These are phyloP conservation scores for Suhomyces yuchorum DNA, from an alignment of 1,139 yeast species.

Conservation along the genomic window DNA sequence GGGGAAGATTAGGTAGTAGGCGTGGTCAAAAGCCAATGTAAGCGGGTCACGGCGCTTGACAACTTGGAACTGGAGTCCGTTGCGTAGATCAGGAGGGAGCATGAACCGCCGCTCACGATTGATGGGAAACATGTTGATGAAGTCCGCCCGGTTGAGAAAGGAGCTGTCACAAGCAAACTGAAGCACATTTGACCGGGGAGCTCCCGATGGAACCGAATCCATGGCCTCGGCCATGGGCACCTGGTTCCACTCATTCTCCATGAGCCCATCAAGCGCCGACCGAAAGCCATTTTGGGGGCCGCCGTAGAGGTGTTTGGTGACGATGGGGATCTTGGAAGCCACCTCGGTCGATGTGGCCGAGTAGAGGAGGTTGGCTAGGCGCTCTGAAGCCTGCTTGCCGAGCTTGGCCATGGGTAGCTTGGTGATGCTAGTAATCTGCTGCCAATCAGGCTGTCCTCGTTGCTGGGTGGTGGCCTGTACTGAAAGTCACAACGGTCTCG, in stretches of 20 bases:
- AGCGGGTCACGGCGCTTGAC: conserved; percentile 52
- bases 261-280: conserved; percentile 34
- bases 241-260: conserved; percentile 37
- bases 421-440: too few relatives aligned
- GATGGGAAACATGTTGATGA: conserved; percentile 38
- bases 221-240: conserved; percentile 30
- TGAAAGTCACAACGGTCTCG: too few relatives aligned
- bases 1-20: conserved; percentile 56
- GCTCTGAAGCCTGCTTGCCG: conserved; percentile 26
- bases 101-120: conserved; percentile 33
- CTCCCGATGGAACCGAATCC: conserved; percentile 23
- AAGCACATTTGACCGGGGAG: conserved; percentile 34
- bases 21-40: conserved; percentile 45
- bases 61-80: conserved; percentile 34
- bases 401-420: conserved; percentile 22
- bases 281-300: conserved; percentile 13
- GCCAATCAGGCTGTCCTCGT: too few relatives aligned
- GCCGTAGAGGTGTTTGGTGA: conserved; percentile 30
- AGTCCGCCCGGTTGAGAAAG: conserved; percentile 40
- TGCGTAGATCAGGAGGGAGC: conserved; percentile 23
- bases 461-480: too few relatives aligned
- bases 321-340: conserved; percentile 29
- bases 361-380: conserved; percentile 36
- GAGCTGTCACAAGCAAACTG: conserved; percentile 40
- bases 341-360: conserved; percentile 34